Evolutionary conservation across 2,329 filamentous ascomycete genomes (phyloP), one percentile per base, ranked within the genome.

Genomic region (Aspergillus sp.): DNA sequence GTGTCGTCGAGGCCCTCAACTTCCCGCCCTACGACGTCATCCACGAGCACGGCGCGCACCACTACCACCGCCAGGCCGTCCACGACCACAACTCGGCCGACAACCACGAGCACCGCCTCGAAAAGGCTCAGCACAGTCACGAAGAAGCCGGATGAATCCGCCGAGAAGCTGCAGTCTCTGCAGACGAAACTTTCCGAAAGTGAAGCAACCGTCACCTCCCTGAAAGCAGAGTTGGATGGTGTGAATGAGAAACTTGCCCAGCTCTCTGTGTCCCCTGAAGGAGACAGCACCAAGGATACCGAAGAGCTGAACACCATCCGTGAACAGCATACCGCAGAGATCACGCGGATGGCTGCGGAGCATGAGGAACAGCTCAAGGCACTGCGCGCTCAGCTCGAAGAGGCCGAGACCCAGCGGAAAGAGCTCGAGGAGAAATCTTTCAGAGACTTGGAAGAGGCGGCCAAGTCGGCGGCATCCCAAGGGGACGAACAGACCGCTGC

Each of bases 361-460:
- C 69, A 73, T 59, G 60, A 64, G 3, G 59, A 69, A 19, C 66
- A 71, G 46, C 57, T 72, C 46, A 61, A 67, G 43, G 59, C 61
- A 19, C 49, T 74, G 50, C 66, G 67, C 44, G 48, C 47, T 2
- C 67, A 69, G 32, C 57, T 74, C 11, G 63, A 68, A 16, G 72
- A 75, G 47, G 64, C 65, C 0, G 71, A 75, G 45, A 45, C 57
- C 6, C 66, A 68, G 50, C 65, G 65, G 16, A 69, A 72, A 47
- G 68, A 72, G 17, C 49, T 73, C 22, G 69, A 72, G 50, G 66
- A 70, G 33, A 69, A 65, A 47, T 69, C 68, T 6, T 50, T 65
- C 9, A 66, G 69, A 49, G 69, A 74, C 10, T 51, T 75, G 9
- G 72, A 75, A 38, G 67, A 70, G 38, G 72, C 70, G 19, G 68